phyloP scores from a whole-genome alignment of 2,329 filamentous ascomycete genomes.

The Dothistroma septosporum region DNA sequence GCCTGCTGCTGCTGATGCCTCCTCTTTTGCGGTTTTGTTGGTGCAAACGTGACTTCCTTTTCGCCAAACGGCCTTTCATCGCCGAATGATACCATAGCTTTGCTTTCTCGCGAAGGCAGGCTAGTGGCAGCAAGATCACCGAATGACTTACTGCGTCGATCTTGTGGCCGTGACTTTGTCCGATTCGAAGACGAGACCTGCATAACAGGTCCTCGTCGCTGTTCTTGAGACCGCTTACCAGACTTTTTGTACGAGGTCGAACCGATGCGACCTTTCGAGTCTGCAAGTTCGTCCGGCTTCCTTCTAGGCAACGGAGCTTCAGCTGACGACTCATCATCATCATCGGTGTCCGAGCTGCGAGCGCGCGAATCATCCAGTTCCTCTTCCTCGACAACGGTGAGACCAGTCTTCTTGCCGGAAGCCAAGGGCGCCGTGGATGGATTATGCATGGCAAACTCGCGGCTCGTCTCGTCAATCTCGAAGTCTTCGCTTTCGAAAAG shows the following conservation, averaged over 20 bases:
- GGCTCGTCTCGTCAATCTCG: conserved; percentile 79
- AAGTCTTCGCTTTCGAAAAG: conserved; percentile 94
- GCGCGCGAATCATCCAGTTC: conserved; percentile 43
- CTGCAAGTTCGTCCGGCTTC: conserved; percentile 34
- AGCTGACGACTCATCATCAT: conserved; percentile 38
- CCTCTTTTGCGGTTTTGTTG: conserved; percentile 47
- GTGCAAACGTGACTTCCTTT: conserved; percentile 69
- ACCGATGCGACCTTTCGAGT: conserved; percentile 54
- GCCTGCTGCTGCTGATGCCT: conserved; percentile 23
- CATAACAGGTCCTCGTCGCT: conserved; percentile 48
- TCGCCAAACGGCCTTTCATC: conserved; percentile 45
- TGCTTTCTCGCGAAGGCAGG: conserved; percentile 30
- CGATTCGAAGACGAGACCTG: conserved; percentile 50
- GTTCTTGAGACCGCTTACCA: conserved; percentile 43
- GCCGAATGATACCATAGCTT: conserved; percentile 25
- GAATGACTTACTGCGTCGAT: conserved; percentile 52
- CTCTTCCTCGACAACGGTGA: conserved; percentile 60
- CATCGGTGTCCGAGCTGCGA: conserved; percentile 25
- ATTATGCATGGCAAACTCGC: conserved; percentile 84
- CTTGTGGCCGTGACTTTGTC: conserved; percentile 36
- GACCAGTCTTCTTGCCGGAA: conserved; percentile 43
- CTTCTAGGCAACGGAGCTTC: conserved; percentile 43
- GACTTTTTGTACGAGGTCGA: conserved; percentile 62
- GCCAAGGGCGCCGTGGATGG: conserved; percentile 63
- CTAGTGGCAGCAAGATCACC: conserved; percentile 49